Base-by-base conservation (phyloP, 31 red algal genomes). In the Odonthalia washingtoniensis region DNA sequence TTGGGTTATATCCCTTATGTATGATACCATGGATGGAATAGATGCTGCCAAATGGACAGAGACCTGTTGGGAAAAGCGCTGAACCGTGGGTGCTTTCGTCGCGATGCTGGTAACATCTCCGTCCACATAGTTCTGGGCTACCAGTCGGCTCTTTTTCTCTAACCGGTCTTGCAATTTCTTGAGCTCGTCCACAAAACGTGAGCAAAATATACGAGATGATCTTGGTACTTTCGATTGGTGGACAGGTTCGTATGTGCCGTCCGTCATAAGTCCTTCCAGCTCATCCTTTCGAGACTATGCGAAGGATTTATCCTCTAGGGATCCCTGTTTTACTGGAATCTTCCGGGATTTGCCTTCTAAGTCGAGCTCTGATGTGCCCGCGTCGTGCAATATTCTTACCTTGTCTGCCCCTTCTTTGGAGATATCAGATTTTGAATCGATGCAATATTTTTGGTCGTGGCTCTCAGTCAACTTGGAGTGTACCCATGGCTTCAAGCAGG, bases 121-220 rank as follows among this genome's bases (percentile, higher is more conserved):
- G 66, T 70, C 66, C 9, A 6, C n/a, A 30, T 70, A 70, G 66
- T 70, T 70, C 27, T 70, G 66, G 5, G 66, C 66, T 12, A 70
- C 66, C 12, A 70, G 74, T 52, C 41, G 9, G 49, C 49, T 57
- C 21, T 57, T 57, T 9, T 14, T 14, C 9, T 21, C 12, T 21
- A 14, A 14, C 2, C 17, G 38, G 49, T 32, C 49, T 46, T 21
- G 42, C 1, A 24, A 17, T 77, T 49, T 3, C 36, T 46, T 77
- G 24, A 16, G 6, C 37, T 5, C 35, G 17, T 28, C 74, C 1
- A 77, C 40, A 14, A 57, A 57, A 14, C 49, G 9, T 57, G 49
- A 57, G 9, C 49, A 9, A 57, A 21, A 57, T 14, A 57, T 21
- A 14, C 49, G 49, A 57, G 49, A 14, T 9, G 12, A 9, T 21